Conservation (phyloP, 768 basidiomycete species). For the Trametes coccinea region DNA sequence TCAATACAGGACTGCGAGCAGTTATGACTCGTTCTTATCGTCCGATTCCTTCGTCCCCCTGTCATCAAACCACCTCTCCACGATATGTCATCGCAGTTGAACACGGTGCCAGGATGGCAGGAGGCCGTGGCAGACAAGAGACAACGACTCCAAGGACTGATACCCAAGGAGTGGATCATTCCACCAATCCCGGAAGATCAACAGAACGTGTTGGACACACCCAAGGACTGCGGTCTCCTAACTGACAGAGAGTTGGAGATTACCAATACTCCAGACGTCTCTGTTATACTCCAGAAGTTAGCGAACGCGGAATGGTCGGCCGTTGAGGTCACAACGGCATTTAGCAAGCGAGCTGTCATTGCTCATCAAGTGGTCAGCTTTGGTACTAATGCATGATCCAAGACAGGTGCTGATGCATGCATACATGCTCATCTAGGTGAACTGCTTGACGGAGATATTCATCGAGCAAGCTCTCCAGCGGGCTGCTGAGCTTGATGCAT, state of each 20-base stretch:
- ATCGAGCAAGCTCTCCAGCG: conserved; percentile 41
- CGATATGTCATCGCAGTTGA: background rate
- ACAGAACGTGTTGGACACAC: conserved; percentile 53
- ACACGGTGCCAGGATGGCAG: conserved; percentile 2
- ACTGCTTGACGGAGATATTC: conserved; percentile 49
- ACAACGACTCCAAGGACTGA: conserved; percentile 45
- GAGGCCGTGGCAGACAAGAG: conserved; percentile 19
- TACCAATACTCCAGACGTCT: conserved; percentile 48
- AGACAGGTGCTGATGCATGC: too few species aligned
- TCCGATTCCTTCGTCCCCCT: background rate
- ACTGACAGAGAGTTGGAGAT: conserved; percentile 59
- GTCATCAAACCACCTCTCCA: background rate
- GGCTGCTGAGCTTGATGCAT: conserved; percentile 44
- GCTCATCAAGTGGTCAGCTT: conserved; percentile 45
- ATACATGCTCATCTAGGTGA: conserved; percentile 30
- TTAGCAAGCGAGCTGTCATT: conserved; percentile 45
- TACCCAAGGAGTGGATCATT: conserved; percentile 66
- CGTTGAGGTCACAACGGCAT: conserved; percentile 46
- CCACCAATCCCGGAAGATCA: conserved; percentile 42
- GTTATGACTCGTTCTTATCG: background rate
- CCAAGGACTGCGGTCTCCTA: conserved; percentile 55
- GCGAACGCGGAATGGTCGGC: conserved; percentile 55
- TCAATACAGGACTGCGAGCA: too few species aligned
- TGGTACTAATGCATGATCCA: too few species aligned
- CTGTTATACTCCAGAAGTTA: conserved; percentile 49